These are phyloP conservation scores for Sporothrix euskadiensis DNA, from an alignment of 2,329 filamentous ascomycete genomes.

Conservation along the genomic window DNA sequence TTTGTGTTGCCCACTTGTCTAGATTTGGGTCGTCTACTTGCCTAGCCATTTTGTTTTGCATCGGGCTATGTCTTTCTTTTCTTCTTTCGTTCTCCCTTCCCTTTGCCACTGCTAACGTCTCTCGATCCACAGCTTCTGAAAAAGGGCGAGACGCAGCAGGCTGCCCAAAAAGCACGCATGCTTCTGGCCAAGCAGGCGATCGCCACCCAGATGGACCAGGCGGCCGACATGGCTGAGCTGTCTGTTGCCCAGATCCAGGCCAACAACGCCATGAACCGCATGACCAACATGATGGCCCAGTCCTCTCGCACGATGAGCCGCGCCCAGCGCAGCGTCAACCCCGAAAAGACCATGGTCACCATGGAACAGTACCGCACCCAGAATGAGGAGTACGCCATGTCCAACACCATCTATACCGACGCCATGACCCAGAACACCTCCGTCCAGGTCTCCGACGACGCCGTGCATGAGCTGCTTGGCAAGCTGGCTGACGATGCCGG, in stretches of 20 bases:
- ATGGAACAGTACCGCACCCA: slow-evolving; percentile 63
- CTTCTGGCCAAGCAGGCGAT: slow-evolving; percentile 62
- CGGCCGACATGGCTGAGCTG: slow-evolving; percentile 64
- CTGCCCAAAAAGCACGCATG: slow-evolving; percentile 64
- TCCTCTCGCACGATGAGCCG: slow-evolving; percentile 59
- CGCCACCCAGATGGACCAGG: slow-evolving; percentile 64
- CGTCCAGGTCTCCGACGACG: slow-evolving; percentile 73
- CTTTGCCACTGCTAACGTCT: not conserved
- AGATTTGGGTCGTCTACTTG: not conserved
- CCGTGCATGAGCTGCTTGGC: slow-evolving; percentile 80
- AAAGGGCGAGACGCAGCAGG: slow-evolving; percentile 63
- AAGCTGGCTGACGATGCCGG: slow-evolving; percentile 88
- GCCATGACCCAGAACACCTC: slow-evolving; percentile 77
- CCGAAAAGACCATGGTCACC: slow-evolving; percentile 61
- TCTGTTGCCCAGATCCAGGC: slow-evolving; percentile 63
- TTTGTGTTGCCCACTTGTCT: not conserved
- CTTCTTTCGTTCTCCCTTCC: not conserved
- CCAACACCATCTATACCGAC: slow-evolving; percentile 78
- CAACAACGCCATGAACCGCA: slow-evolving; percentile 65
- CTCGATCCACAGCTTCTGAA: slow-evolving; percentile 50
- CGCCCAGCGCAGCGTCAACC: slow-evolving; percentile 60
- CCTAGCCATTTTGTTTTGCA: no score
- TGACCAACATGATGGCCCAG: slow-evolving; percentile 64
- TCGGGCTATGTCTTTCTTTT: not conserved
- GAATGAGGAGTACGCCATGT: slow-evolving; percentile 65